Conservation (phyloP, 1,139 yeast species). For the Suhomyces choctaworum region DNA sequence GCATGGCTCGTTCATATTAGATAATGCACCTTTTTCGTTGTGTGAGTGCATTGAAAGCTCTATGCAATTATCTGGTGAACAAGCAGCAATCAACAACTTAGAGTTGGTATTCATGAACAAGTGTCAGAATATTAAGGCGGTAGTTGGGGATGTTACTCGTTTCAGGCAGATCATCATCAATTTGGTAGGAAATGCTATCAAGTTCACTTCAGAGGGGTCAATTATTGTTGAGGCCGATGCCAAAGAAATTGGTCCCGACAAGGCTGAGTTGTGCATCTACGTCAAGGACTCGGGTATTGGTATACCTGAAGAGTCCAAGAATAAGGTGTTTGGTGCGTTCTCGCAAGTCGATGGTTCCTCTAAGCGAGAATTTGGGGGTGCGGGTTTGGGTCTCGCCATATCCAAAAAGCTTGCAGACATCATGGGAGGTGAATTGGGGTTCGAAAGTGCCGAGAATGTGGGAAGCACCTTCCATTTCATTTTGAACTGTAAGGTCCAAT, state of each 20-base stretch:
- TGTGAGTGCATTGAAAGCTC: slow-evolving; percentile 56
- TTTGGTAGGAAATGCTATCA: slow-evolving; percentile 58
- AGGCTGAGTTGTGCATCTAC: slow-evolving; percentile 44
- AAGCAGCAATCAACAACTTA: slow-evolving; percentile 46
- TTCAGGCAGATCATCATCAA: slow-evolving; percentile 56
- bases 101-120: slow-evolving; percentile 51
- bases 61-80: slow-evolving; percentile 53
- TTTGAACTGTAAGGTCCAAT: slow-evolving; percentile 30
- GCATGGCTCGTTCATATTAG: slow-evolving; percentile 53
- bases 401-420: slow-evolving; percentile 57
- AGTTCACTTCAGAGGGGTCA: slow-evolving; percentile 52
- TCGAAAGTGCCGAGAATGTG: slow-evolving; percentile 51
- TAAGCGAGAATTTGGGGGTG: slow-evolving; percentile 57
- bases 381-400: slow-evolving; percentile 61
- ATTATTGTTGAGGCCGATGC: slow-evolving; percentile 44
- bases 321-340: slow-evolving; percentile 58
- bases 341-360: slow-evolving; percentile 64
- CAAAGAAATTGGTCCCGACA: slow-evolving; percentile 26
- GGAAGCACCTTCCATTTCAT: slow-evolving; percentile 55
- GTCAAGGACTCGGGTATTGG: slow-evolving; percentile 66
- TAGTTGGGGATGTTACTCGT: slow-evolving; percentile 53
- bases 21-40: slow-evolving; percentile 49
- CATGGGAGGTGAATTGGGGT: slow-evolving; percentile 58
- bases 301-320: slow-evolving; percentile 49
- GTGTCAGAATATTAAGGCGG: slow-evolving; percentile 42